A percentile compares a stretch with the other conserved stretches of the same genome.
Evolutionary conservation across 106 monocot genomes (phyloP).

Genomic region (Allium cepa): DNA sequence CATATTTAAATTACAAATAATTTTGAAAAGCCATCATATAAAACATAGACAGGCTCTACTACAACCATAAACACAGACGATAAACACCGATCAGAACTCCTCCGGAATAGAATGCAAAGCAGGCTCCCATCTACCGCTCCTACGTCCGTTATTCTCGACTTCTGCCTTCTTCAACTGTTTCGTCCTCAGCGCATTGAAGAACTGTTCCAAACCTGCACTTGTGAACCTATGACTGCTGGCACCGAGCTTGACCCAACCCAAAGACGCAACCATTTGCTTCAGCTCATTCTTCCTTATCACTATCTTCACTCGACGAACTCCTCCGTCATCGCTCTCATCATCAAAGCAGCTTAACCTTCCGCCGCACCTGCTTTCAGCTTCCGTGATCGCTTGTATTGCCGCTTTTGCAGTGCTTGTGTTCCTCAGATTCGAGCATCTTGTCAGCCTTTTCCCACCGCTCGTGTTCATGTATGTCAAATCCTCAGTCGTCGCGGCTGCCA

Average conservation of each 20-base stretch:
- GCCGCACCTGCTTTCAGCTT: background rate
- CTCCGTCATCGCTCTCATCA: background rate
- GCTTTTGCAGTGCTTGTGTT: conserved; percentile 4
- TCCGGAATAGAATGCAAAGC: conserved; percentile 1
- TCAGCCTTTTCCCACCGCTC: background rate
- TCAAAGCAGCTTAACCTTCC: too few relatives aligned
- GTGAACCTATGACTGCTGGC: background rate
- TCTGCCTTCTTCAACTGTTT: background rate
- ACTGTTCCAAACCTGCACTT: background rate
- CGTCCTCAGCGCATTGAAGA: background rate
- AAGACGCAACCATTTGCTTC: conserved; percentile 6
- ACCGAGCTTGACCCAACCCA: background rate
- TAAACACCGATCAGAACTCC: background rate
- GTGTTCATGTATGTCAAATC: too few relatives aligned
- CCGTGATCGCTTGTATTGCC: conserved; percentile 1
- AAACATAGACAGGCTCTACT: too few relatives aligned
- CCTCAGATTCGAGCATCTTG: conserved; percentile 2
- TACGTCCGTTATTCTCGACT: background rate
- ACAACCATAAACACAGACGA: too few relatives aligned
- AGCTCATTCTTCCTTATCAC: conserved; percentile 4
- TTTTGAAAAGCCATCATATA: too few relatives aligned
- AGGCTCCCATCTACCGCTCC: conserved; percentile 1
- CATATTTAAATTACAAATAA: too few relatives aligned
- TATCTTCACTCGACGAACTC: background rate
- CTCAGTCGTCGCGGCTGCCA: too few relatives aligned